Evolutionary conservation across 1,284 basidiomycete species (phyloP).

Genomic region (Psilocybe mexicana): DNA sequence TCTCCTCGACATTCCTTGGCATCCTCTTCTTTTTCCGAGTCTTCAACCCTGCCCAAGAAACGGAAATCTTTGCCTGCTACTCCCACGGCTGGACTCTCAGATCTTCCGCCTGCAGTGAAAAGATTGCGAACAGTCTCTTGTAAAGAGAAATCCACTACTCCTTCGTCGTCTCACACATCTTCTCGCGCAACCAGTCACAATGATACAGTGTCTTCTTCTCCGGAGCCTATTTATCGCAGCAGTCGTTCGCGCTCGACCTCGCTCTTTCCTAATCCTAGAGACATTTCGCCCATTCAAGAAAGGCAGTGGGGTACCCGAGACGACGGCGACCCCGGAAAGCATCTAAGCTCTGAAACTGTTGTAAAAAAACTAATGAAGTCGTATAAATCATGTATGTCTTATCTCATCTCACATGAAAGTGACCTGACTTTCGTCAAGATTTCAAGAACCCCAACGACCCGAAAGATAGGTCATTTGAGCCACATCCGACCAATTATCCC

Average conservation of each 20-base stretch:
- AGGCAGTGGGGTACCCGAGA: slow-evolving; percentile 52
- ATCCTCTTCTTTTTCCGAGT: slow-evolving; percentile 32
- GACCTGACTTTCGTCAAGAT: slow-evolving; percentile 39
- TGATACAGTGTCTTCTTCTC: slow-evolving; percentile 39
- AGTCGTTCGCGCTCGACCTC: slow-evolving; percentile 55
- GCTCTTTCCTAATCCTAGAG: slow-evolving; percentile 36
- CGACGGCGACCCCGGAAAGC: slow-evolving; percentile 50
- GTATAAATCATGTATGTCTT: slow-evolving; percentile 63
- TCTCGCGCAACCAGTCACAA: slow-evolving; percentile 43
- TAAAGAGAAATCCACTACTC: slow-evolving; percentile 22
- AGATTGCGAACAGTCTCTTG: slow-evolving; percentile 33
- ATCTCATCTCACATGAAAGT: not conserved
- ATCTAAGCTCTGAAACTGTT: slow-evolving; percentile 62
- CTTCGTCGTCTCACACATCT: slow-evolving; percentile 30
- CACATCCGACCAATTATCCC: slow-evolving; percentile 58
- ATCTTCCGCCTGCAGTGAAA: slow-evolving; percentile 39
- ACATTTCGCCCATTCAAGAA: slow-evolving; percentile 28
- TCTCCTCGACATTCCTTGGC: slow-evolving; percentile 26
- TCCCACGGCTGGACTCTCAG: slow-evolving; percentile 14
- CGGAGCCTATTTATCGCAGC: slow-evolving; percentile 49
- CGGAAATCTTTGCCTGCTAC: slow-evolving; percentile 31
- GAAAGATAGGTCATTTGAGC: slow-evolving; percentile 58
- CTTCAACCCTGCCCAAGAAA: slow-evolving; percentile 28
- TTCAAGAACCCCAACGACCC: slow-evolving; percentile 65
- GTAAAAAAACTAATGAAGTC: slow-evolving; percentile 59